Conservation (phyloP, 139 green algal genomes). For the Tetradesmus lagerheimii region DNA sequence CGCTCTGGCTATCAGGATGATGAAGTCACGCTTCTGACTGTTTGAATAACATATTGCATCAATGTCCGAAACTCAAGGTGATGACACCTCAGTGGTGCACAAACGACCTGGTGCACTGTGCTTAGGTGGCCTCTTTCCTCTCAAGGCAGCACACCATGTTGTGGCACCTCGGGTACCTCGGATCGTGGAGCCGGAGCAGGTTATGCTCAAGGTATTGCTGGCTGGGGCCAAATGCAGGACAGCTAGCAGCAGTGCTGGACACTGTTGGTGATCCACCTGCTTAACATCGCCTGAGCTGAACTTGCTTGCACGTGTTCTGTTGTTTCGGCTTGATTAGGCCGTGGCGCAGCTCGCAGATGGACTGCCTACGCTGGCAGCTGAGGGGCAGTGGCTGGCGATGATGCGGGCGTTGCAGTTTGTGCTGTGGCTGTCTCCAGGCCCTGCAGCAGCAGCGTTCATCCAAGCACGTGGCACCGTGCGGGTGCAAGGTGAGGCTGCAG, state of each 20-base stretch:
- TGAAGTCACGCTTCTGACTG: not conserved
- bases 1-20: not conserved
- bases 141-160: not conserved
- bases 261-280: not conserved
- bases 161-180: not conserved
- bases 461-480: slow-evolving; percentile 3
- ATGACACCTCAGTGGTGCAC: not conserved
- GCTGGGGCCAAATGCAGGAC: not conserved
- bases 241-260: not conserved
- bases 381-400: slow-evolving; percentile 31
- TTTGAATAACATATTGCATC: not conserved
- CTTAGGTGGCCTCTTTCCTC: not conserved
- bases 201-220: slow-evolving; percentile 6
- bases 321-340: not conserved
- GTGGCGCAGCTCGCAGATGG: not conserved
- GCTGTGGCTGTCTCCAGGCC: slow-evolving; percentile 39
- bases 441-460: not conserved
- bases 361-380: not conserved
- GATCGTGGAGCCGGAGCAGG: not conserved
- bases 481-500: slow-evolving; percentile 26
- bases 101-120: not conserved
- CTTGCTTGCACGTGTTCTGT: not conserved
- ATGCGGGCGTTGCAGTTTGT: slow-evolving; percentile 33
- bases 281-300: not conserved
- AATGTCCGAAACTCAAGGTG: not conserved